Conservation (phyloP, 73 alveolate genomes). For the Symbiodinium pilosum region DNA sequence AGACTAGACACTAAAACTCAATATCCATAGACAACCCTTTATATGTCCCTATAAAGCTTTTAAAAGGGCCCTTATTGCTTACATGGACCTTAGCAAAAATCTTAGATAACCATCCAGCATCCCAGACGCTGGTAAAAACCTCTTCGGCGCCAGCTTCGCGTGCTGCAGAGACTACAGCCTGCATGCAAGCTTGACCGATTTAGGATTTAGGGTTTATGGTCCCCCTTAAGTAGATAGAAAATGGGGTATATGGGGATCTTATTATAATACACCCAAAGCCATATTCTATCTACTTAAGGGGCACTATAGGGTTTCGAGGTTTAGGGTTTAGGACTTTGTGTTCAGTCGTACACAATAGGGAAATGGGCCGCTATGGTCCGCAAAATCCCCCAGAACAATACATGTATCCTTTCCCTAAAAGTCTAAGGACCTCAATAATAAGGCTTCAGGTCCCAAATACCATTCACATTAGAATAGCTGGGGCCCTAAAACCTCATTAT, state of each 20-base stretch:
- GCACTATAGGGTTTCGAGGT: neutral
- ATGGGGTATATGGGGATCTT: neutral
- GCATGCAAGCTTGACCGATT: too few species aligned
- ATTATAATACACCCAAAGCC: too few species aligned
- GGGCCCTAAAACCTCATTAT: too few species aligned
- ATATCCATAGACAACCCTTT: too few species aligned
- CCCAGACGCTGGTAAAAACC: neutral
- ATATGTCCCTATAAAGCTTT: too few species aligned
- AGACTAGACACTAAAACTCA: too few species aligned
- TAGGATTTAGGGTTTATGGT: neutral
- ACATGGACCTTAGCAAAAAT: neutral
- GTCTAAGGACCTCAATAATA: too few species aligned
- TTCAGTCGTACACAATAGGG: neutral
- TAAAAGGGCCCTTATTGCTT: too few species aligned
- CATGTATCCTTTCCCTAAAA: neutral
- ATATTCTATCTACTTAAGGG: neutral
- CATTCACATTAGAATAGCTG: too few species aligned
- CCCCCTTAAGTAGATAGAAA: neutral
- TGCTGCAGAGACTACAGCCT: neutral
- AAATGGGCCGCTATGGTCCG: neutral
- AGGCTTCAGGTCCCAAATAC: too few species aligned
- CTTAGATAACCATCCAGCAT: too few species aligned
- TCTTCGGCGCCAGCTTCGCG: slow-evolving; percentile 2
- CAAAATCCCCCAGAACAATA: neutral
- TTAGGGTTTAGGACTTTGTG: neutral